Conservation (phyloP, 2,329 filamentous ascomycete genomes). For the Aureobasidium sp. region DNA sequence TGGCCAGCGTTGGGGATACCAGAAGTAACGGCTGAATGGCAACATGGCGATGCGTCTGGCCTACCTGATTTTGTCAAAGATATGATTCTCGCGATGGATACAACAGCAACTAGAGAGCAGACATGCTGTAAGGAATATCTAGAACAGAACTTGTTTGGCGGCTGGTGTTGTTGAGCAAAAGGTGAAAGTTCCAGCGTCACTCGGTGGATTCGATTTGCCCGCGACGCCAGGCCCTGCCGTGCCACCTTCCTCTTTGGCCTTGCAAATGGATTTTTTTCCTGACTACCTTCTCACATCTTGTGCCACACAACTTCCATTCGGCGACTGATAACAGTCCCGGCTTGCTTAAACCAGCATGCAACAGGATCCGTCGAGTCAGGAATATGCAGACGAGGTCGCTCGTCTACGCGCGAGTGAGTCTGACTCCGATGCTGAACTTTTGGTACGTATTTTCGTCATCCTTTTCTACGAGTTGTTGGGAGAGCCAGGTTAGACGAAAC, state of each 20-base stretch:
- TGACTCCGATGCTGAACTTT: slow-evolving; percentile 6
- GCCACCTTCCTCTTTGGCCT: not conserved
- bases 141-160: not conserved
- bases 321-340: not conserved
- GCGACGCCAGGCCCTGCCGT: not conserved
- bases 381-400: slow-evolving; percentile 6
- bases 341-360: not conserved
- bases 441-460: not conserved
- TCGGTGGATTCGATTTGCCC: not conserved
- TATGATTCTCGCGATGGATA: not conserved
- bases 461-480: not conserved
- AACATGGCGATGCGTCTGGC: not conserved
- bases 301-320: not conserved
- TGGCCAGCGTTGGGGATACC: not conserved
- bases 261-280: not conserved
- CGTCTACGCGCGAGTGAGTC: slow-evolving; percentile 8
- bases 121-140: not conserved
- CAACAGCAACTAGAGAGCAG: not conserved
- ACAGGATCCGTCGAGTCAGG: slow-evolving; percentile 7
- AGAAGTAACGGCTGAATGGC: not conserved
- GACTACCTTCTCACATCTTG: not conserved
- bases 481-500: not conserved
- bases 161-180: not conserved
- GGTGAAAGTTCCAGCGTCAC: not conserved
- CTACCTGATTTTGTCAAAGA: not conserved